Base-by-base conservation (phyloP, 2,329 filamentous ascomycete genomes). In the Exophiala oligosperma region DNA sequence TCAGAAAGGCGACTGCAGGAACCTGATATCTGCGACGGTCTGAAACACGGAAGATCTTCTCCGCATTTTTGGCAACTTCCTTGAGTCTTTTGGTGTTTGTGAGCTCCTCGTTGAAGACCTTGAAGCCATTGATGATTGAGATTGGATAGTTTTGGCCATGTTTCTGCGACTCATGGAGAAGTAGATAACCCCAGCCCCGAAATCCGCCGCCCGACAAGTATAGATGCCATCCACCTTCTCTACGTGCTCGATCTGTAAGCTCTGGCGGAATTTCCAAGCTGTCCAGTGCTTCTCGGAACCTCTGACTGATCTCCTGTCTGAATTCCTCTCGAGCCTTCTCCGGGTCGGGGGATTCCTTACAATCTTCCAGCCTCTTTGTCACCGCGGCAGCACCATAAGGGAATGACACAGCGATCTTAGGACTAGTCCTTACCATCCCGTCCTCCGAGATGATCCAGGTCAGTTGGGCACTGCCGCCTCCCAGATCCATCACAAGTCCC, bases 401-500 rank as follows among this genome's bases (percentile, higher is more conserved):
- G 63, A 90, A 81, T 64, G 85, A 88, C 43, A 87, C 80, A 17
- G 85, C 81, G 1, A 83, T 83, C 5, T 69, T 69, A 1, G 80
- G 74, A 37, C 82, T 81, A 55, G 81, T 81, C 21, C 71, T 67
- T 4, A 86, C 76, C n/a, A 54, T 51, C 0, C 83, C 83, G 5
- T 77, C 69, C 11, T 74, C 70, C 7, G 78, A 79, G 47, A 80
- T 72, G 67, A 90, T 80, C 85, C 86, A 89, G 14, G 84, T 87
- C 61, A 90, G 79, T 69, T 90, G 87, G 23, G 84, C 86, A 49
- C 59, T 62, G 28, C 62, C 59, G 4, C 62, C 70, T 35, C 92
- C 92, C 0, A 96, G 81, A 73, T 96, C 92, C 77, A 96, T 89
- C 63, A 95, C 90, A 35, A 96, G 74, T 0, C 91, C 92, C 53